A percentile compares a stretch with the other conserved stretches of the same genome.
These are phyloP conservation scores for Purpureocillium lavendulum DNA, from an alignment of 2,329 filamentous ascomycete genomes.

Conservation along the genomic window DNA sequence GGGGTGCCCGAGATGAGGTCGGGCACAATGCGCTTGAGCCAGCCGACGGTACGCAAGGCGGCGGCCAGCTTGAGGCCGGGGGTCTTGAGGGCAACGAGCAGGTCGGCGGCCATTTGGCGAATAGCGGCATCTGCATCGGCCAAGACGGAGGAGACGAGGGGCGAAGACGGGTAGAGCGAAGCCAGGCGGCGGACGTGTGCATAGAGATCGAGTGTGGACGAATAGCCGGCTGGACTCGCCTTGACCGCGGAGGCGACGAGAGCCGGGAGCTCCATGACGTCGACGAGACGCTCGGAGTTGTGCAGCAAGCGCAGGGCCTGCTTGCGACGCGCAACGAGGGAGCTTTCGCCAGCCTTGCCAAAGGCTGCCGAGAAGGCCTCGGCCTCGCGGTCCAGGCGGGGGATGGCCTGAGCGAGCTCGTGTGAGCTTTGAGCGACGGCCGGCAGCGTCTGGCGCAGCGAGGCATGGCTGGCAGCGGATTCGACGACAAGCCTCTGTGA, in stretches of 20 bases:
- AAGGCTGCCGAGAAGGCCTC: constrained; percentile 78
- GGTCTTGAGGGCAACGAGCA: constrained; percentile 68
- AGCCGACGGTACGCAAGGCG: constrained; percentile 84
- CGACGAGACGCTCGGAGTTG: constrained; percentile 82
- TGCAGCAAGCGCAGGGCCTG: constrained; percentile 73
- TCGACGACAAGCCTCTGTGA: constrained; percentile 79
- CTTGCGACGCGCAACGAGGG: constrained; percentile 64
- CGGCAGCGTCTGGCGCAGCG: constrained; percentile 65
- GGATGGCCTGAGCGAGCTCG: constrained; percentile 63
- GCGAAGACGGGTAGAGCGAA: constrained; percentile 71
- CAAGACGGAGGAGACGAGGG: constrained; percentile 64
- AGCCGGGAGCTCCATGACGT: constrained; percentile 83
- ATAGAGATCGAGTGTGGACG: constrained; percentile 82
- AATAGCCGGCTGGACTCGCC: constrained; percentile 63
- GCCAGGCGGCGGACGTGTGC: constrained; percentile 87
- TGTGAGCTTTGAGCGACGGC: constrained; percentile 55
- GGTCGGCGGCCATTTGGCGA: constrained; percentile 76
- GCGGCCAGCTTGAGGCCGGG: constrained; percentile 80
- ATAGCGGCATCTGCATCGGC: constrained; percentile 78
- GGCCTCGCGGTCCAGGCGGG: constrained; percentile 69
- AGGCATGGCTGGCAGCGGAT: constrained; percentile 70
- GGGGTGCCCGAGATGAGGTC: constrained; percentile 45
- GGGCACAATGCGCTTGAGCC: constrained; percentile 78
- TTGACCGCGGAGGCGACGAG: constrained; percentile 74
- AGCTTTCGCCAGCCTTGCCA: constrained; percentile 61